Evolutionary conservation across 306 rosid genomes (phyloP).

Genomic region (Casuarina cunninghamiana): DNA sequence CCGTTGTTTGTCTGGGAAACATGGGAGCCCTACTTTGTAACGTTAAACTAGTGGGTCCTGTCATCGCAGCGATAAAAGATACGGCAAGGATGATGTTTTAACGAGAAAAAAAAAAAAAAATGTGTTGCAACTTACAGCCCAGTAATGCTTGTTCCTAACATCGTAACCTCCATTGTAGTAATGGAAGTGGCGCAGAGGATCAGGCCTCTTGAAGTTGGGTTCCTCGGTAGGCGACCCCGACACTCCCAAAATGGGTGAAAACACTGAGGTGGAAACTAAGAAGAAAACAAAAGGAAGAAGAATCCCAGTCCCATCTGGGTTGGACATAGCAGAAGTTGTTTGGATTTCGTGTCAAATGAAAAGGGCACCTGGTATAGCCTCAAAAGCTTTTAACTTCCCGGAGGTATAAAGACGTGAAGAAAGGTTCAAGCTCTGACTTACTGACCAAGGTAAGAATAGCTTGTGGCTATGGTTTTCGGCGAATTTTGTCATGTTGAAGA

Average conservation of each 20-base stretch:
- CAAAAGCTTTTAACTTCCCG: slow-evolving; percentile 31
- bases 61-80: background rate
- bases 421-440: slow-evolving; percentile 42
- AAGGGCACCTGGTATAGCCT: slow-evolving; percentile 30
- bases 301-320: slow-evolving; percentile 25
- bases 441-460: slow-evolving; percentile 63
- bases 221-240: slow-evolving; percentile 43
- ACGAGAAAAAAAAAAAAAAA: background rate
- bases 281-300: slow-evolving; percentile 37
- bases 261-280: slow-evolving; percentile 35
- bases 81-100: too few relatives aligned
- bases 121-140: slow-evolving; percentile 53
- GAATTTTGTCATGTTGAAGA: slow-evolving; percentile 35
- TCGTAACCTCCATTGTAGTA: slow-evolving; percentile 61
- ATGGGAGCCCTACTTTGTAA: background rate
- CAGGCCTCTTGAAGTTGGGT: slow-evolving; percentile 48
- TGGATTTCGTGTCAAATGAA: slow-evolving; percentile 7
- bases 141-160: slow-evolving; percentile 53
- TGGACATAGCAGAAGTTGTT: slow-evolving; percentile 42
- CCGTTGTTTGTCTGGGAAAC: background rate
- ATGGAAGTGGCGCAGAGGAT: slow-evolving; percentile 60
- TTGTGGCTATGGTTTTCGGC: slow-evolving; percentile 57
- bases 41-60: background rate
- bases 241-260: slow-evolving; percentile 33
- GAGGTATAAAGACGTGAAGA: background rate